Evolutionary conservation across 176 grass and related monocot genomes (phyloP), one percentile per base, ranked within the genome.

Genomic region (Zoysia japonica): DNA sequence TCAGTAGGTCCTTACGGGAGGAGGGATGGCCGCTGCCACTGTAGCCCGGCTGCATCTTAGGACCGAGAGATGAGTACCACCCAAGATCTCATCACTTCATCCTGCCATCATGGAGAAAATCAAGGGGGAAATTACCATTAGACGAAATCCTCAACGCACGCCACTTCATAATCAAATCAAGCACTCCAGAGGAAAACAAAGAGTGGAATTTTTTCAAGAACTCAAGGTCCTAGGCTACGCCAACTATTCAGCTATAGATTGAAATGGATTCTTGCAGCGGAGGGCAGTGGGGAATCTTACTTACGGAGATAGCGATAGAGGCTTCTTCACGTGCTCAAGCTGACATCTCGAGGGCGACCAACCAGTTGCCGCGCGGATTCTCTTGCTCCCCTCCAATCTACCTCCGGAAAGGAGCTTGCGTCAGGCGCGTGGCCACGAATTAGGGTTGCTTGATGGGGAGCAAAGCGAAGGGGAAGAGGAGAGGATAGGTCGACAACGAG

Each of bases 41-140:
- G 78, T 70, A 49, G 50, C 87, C 43, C 2, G 87, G 67, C 44
- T 82, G 83, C 87, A 89, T 89, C 74, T 89, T 89, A 86, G 44
- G 75, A 87, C 72, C 49, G 84, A 74, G 82, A 73, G 82, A 74
- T 19, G 64, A 79, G 51, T 44, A 70, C 70, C 11, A 68, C 72
- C 6, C 39, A 82, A 86, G 83, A 85, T 85, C 74, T 85, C 87
- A 89, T 89, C 83, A 82, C 83, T 78, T 67, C 77, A 47, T 76
- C 52, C 82, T 65, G 36, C 9, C 20, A 47, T 64, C 70, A 78
- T 28, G 9, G 19, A 36, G 36, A 47, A 51, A 83, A 61, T 39
- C 35, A 6, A 2, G 36, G 13, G 56, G 49, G 9, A 1, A 11
- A 48, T 7, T 64, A 17, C 36, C 37, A 67, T 78, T 47, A 78